Evolutionary conservation across 306 rosid genomes (phyloP).

Genomic region (Pterocarpus santalinus): DNA sequence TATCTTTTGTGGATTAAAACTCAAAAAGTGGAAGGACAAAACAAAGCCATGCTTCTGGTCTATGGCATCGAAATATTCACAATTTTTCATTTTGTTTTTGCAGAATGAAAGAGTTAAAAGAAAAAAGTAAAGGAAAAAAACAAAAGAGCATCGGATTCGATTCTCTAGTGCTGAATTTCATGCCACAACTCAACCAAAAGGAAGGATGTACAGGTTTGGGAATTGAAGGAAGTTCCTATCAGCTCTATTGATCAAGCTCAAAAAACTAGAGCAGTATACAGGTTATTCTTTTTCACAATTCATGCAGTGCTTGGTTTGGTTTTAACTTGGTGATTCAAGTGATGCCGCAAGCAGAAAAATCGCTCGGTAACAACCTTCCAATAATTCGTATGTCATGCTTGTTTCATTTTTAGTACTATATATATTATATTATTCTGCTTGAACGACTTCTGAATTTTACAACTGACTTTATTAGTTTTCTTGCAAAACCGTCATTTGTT

Average conservation of each 20-base stretch:
- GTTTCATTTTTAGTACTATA: constrained; percentile 26
- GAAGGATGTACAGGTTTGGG: constrained; percentile 7
- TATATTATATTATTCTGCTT: constrained; percentile 12
- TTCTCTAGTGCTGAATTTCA: constrained; percentile 49
- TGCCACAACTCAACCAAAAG: constrained; percentile 37
- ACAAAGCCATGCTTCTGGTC: too few relatives aligned
- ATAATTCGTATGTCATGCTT: constrained; percentile 59
- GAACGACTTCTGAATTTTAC: background rate
- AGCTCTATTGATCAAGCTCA: background rate
- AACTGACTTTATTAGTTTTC: background rate
- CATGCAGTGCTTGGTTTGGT: constrained; percentile 24
- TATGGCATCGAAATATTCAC: too few relatives aligned
- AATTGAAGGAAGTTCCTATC: constrained; percentile 34
- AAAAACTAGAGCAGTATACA: background rate
- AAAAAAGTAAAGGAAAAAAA: constrained; percentile 7
- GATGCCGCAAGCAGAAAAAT: constrained; percentile 53
- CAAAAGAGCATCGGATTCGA: constrained; percentile 56
- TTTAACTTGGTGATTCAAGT: constrained; percentile 26
- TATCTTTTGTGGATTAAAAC: background rate
- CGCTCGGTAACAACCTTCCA: constrained; percentile 54
- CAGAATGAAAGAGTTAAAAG: background rate
- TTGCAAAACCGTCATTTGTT: background rate
- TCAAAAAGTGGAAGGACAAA: too few relatives aligned
- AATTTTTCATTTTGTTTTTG: background rate
- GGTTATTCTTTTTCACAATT: constrained; percentile 36